phyloP scores from a whole-genome alignment of 2,329 filamentous ascomycete genomes.

The Diaporthe eres region DNA sequence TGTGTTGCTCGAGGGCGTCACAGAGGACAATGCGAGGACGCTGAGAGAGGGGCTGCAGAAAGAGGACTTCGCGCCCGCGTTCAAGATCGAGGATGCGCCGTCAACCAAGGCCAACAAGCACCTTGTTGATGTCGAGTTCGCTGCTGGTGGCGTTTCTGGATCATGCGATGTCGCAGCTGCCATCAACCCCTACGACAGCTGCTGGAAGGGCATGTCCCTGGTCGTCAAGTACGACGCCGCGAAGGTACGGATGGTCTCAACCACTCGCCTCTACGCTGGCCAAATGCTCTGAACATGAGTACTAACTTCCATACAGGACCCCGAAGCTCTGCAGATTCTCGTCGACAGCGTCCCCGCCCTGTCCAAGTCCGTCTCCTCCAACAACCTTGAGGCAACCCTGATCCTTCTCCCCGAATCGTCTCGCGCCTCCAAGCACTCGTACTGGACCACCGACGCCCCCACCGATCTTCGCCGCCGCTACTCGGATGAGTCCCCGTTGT shows the following conservation, averaged over 20 bases:
- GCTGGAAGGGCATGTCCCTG: constrained; percentile 61
- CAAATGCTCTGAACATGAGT: constrained; percentile 1
- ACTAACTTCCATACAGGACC: constrained; percentile 53
- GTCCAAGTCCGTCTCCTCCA: constrained; percentile 59
- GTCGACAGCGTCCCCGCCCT: constrained; percentile 61
- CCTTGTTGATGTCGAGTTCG: constrained; percentile 59
- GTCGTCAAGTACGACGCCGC: constrained; percentile 60
- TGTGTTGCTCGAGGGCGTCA: constrained; percentile 71
- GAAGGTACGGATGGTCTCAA: constrained; percentile 53
- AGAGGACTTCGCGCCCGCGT: constrained; percentile 58
- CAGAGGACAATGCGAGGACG: constrained; percentile 56
- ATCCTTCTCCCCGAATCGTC: constrained; percentile 67
- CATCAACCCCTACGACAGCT: constrained; percentile 58
- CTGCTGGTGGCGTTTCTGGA: constrained; percentile 54
- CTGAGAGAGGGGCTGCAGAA: constrained; percentile 58
- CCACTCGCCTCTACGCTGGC: not conserved
- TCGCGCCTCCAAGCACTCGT: constrained; percentile 52
- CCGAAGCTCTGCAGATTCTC: constrained; percentile 59
- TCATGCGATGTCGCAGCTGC: constrained; percentile 56
- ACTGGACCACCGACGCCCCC: constrained; percentile 57
- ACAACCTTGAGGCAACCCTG: constrained; percentile 69
- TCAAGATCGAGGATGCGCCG: constrained; percentile 63
- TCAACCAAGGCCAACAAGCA: constrained; percentile 58
- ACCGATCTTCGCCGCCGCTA: constrained; percentile 64
- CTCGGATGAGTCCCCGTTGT: constrained; percentile 61